Evolutionary conservation across 1,139 yeast genomes (phyloP).

Genomic region (Protomyces pachydermus): DNA sequence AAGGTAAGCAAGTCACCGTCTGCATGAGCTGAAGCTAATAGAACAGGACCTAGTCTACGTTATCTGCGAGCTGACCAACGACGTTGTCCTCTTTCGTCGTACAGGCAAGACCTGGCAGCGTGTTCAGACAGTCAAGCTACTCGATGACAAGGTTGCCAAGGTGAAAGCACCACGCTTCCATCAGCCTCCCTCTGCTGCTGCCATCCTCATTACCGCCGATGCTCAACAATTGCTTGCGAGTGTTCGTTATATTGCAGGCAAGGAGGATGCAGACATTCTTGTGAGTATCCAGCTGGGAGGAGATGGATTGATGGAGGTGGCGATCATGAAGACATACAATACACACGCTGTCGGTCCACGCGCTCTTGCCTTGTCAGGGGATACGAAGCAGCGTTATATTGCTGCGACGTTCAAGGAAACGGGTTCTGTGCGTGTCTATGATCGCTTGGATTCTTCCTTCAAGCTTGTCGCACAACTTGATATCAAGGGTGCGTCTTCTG

Average conservation of each 20-base stretch:
- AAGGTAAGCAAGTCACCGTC: not conserved
- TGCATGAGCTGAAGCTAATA: not conserved
- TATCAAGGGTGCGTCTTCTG: not conserved
- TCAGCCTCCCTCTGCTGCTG: conserved; percentile 21
- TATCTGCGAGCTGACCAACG: conserved; percentile 21
- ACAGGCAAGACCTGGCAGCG: not conserved
- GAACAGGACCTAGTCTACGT: conserved; percentile 1
- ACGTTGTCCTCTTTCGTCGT: not conserved
- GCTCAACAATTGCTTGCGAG: conserved; percentile 10
- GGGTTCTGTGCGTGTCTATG: conserved; percentile 3
- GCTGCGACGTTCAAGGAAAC: conserved; percentile 12
- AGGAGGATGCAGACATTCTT: conserved; percentile 9
- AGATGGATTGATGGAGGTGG: conserved; percentile 2
- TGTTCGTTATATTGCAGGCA: conserved; percentile 11
- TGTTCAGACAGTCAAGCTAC: conserved; percentile 4
- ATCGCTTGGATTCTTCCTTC: not conserved
- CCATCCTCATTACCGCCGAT: conserved; percentile 7
- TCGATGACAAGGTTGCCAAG: not conserved
- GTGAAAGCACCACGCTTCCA: not conserved
- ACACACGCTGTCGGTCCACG: conserved; percentile 10
- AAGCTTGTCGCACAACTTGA: not conserved
- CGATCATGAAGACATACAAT: not conserved
- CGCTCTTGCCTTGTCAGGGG: conserved; percentile 2
- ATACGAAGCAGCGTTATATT: not conserved
- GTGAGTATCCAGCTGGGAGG: not conserved